Base-by-base conservation (phyloP, 306 rosid genomes). In the Cicer pinnatifidum region DNA sequence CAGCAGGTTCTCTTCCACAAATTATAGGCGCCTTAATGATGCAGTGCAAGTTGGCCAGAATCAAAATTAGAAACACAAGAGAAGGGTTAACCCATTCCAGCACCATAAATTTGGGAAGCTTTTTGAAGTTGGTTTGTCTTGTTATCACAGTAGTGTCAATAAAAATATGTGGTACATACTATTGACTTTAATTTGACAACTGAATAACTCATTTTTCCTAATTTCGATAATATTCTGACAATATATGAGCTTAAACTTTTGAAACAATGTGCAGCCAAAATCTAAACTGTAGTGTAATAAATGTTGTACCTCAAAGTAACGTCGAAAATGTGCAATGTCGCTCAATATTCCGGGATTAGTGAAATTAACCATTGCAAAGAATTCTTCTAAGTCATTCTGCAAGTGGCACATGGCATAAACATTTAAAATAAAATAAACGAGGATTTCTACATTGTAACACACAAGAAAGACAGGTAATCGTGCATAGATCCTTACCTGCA, bases 381-480 rank as follows among this genome's bases (percentile, higher is more conserved):
- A 93, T 84, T 93, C 98, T 86, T 91, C 96, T 11, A 93, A 85
- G 82, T 93, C 97, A 85, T 93, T 93, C 98, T 93, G 97, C 81
- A 79, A 79, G 54, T 58, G 66, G 76, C 68, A 50, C 15, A 61
- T 6, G 47, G 50, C 69, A 28, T 53, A 73, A 51, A 71, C 71
- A 12, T 33, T 52, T 17, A 37, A 15, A 69, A 53, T 66, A 44
- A 43, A 20, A 45, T 40, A 73, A 12, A 39, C 48, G 19, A 53
- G 20, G 48, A 60, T 23, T 23, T 23, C 33, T 23, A 23, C 33
- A 23, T 51, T 72, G 58, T 68, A 43, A 62, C 56, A n/a, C 20
- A 39, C 68, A 17, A 80, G 33, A 46, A 52, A 78, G 57, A 64
- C 15, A 23, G 54, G 71, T 69, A 69, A 68, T 40, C 20, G 12